A percentile compares a stretch with the other conserved stretches of the same genome.
Evolutionary conservation across 495 filamentous ascomycete species (phyloP).

Genomic region (Tuber indicum): DNA sequence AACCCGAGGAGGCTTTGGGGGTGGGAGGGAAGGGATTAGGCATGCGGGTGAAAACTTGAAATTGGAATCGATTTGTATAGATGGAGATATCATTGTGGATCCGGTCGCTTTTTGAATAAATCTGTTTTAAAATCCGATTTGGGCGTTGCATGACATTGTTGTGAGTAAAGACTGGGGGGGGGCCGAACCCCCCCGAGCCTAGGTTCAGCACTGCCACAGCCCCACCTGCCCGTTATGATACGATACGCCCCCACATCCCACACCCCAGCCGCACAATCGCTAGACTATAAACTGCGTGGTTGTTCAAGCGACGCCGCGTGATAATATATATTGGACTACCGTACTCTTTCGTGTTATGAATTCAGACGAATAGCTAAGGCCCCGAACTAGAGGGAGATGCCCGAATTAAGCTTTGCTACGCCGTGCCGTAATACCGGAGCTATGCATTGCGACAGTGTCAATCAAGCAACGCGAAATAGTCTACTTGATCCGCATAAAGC

Average conservation of each 20-base stretch:
- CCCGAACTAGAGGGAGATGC: not conserved
- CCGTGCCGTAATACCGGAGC: not conserved
- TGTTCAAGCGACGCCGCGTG: not conserved
- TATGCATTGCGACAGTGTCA: not conserved
- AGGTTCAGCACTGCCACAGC: not conserved
- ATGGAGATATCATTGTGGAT: not conserved
- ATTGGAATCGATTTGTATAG: not conserved
- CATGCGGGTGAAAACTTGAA: not conserved
- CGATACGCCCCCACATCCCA: not conserved
- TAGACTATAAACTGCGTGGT: not conserved
- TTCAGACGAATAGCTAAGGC: not conserved
- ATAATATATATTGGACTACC: not conserved
- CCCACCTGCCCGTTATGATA: not conserved
- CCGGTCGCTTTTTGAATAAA: not conserved
- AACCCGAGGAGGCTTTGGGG: constrained; percentile 5
- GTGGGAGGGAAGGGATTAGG: not conserved
- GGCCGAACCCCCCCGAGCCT: not conserved
- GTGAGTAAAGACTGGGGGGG: not conserved
- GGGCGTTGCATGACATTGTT: not conserved
- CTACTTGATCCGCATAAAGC: not conserved
- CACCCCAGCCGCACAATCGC: not conserved
- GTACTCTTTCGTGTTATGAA: not conserved
- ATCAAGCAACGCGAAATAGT: not conserved
- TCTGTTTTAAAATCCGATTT: not conserved
- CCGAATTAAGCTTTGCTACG: not conserved